Conservation (phyloP, 805 yeast genomes). For the Suhomyces pyralidae region DNA sequence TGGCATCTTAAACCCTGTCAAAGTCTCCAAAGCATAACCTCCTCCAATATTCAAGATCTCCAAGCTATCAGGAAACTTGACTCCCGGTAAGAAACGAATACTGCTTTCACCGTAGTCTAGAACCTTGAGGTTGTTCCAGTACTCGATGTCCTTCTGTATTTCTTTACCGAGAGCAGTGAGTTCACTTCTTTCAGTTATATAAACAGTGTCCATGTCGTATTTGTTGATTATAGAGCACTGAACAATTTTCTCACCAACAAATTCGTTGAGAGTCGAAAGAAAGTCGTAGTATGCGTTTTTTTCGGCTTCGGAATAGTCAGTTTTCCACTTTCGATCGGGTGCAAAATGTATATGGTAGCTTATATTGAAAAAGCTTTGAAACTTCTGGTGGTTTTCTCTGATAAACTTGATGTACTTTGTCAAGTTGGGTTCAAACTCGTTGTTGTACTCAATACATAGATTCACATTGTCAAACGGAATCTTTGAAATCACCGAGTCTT, state of each 20-base stretch:
- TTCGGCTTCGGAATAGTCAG: conserved; percentile 24
- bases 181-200: conserved; percentile 33
- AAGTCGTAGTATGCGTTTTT: conserved; percentile 23
- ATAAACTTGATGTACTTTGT: conserved; percentile 20
- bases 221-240: conserved; percentile 41
- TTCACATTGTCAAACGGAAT: conserved; percentile 20
- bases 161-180: conserved; percentile 32
- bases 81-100: conserved; percentile 38
- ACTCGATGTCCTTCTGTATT: conserved; percentile 32
- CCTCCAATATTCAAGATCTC: conserved; percentile 40
- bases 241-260: conserved; percentile 26
- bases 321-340: conserved; percentile 27
- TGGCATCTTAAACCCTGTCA: conserved; percentile 40
- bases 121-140: conserved; percentile 32
- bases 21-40: conserved; percentile 36
- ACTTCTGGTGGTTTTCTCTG: conserved; percentile 11
- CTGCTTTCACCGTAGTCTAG: conserved; percentile 39
- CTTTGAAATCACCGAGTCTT: conserved; percentile 10
- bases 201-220: conserved; percentile 31
- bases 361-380: conserved; percentile 19
- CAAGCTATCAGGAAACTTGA: conserved; percentile 35
- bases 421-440: conserved; percentile 24
- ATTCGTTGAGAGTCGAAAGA: conserved; percentile 18
- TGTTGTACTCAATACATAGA: conserved; percentile 32
- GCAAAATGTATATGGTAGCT: conserved; percentile 37